These are phyloP conservation scores for Agrostemma githago DNA, from an alignment of 148 eudicot genomes.

Conservation along the genomic window DNA sequence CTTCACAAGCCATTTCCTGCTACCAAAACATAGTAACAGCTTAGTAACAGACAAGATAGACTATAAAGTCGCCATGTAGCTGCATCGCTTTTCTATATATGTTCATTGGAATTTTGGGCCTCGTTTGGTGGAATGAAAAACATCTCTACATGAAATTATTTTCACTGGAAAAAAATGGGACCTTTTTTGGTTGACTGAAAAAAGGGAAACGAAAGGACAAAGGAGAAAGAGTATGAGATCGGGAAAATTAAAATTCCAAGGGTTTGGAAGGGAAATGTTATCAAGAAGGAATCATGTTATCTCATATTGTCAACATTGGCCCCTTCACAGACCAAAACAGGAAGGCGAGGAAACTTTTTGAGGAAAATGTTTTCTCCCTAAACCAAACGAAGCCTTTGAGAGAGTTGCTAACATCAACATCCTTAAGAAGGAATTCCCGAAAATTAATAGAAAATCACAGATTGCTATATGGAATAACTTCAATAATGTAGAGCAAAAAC, in stretches of 20 bases:
- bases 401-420: conserved; percentile 1
- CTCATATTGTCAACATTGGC: background rate
- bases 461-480: background rate
- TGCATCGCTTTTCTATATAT: background rate
- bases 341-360: background rate
- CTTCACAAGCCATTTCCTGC: conserved; percentile 44
- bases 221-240: background rate
- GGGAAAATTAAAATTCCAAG: background rate
- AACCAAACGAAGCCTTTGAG: background rate
- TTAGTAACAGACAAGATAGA: conserved; percentile 3
- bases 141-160: background rate
- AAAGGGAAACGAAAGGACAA: background rate
- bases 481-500: background rate
- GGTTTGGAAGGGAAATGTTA: conserved; percentile 1
- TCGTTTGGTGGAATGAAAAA: background rate
- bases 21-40: conserved; percentile 29
- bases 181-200: background rate
- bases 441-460: background rate
- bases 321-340: background rate
- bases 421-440: background rate
- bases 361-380: background rate
- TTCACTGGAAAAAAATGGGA: background rate
- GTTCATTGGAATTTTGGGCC: background rate
- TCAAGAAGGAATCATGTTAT: background rate
- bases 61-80: background rate